Conservation (phyloP, 768 basidiomycete species). For the Amylocystis lapponica region DNA sequence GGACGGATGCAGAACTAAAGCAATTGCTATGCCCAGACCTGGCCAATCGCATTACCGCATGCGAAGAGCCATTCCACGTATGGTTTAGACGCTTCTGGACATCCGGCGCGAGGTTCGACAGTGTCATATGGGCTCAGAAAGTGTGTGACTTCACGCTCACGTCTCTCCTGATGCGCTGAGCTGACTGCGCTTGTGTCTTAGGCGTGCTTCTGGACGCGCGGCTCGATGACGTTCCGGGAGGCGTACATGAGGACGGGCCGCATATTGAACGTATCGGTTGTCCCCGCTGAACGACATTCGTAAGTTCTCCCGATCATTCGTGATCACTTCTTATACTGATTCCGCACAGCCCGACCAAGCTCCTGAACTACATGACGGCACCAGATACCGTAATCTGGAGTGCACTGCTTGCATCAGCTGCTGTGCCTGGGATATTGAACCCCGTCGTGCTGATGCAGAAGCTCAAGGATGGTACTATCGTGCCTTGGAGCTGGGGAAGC, state of each 20-base stretch:
- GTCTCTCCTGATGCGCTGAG: not conserved
- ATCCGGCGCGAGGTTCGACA: slow-evolving; percentile 95
- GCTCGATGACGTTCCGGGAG: slow-evolving; percentile 93
- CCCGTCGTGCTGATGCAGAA: slow-evolving; percentile 96
- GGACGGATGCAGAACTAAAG: slow-evolving; percentile 84
- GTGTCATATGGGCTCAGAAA: slow-evolving; percentile 85
- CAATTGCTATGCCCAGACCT: slow-evolving; percentile 73
- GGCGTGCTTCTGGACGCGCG: slow-evolving; percentile 87
- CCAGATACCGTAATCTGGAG: slow-evolving; percentile 87
- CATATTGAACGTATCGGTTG: slow-evolving; percentile 89
- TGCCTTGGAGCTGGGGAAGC: slow-evolving; percentile 94
- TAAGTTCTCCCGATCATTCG: slow-evolving; percentile 28
- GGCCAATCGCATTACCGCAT: slow-evolving; percentile 77
- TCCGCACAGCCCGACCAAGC: slow-evolving; percentile 77
- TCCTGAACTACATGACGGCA: slow-evolving; percentile 94
- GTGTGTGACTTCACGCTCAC: slow-evolving; percentile 32
- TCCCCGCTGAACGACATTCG: slow-evolving; percentile 89
- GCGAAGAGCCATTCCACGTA: slow-evolving; percentile 66
- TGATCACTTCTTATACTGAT: not conserved
- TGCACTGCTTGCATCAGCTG: slow-evolving; percentile 81
- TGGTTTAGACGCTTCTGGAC: slow-evolving; percentile 71
- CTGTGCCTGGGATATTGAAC: slow-evolving; percentile 92
- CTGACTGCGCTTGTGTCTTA: slow-evolving; percentile 21
- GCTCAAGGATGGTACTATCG: slow-evolving; percentile 65
- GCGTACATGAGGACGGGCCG: slow-evolving; percentile 91